phyloP scores from a whole-genome alignment of 345 rosid species.

The Ceriops zippeliana region DNA sequence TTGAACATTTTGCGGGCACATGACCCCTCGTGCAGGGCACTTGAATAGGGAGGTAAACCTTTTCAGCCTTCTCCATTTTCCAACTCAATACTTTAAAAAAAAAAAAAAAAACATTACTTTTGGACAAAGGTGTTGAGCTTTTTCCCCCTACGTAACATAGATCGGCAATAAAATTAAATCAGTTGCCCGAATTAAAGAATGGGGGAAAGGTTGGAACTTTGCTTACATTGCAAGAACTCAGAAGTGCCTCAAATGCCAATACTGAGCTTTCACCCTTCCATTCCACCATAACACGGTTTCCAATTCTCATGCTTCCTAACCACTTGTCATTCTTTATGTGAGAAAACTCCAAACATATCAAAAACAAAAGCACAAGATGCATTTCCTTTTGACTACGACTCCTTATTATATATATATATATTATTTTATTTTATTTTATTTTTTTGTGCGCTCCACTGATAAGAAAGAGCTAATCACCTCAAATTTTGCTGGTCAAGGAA shows the following conservation, averaged over 20 bases:
- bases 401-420: neutral
- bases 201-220: neutral
- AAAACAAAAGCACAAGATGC: neutral
- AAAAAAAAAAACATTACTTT: neutral
- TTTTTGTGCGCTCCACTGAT: too few species aligned
- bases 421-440: too few species aligned
- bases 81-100: too few species aligned
- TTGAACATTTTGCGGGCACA: neutral
- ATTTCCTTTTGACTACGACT: neutral
- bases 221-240: constrained; percentile 15
- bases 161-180: neutral
- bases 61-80: too few species aligned
- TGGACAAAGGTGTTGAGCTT: constrained; percentile 18
- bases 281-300: constrained; percentile 1
- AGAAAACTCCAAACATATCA: neutral
- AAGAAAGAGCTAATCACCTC: too few species aligned
- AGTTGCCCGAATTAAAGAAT: neutral
- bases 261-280: neutral
- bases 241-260: neutral
- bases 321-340: neutral
- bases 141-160: constrained; percentile 8
- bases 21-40: neutral
- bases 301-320: constrained; percentile 14
- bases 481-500: too few species aligned
- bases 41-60: too few species aligned